Base-by-base conservation (phyloP, 495 filamentous ascomycete species). In the Annulohypoxylon stygium region DNA sequence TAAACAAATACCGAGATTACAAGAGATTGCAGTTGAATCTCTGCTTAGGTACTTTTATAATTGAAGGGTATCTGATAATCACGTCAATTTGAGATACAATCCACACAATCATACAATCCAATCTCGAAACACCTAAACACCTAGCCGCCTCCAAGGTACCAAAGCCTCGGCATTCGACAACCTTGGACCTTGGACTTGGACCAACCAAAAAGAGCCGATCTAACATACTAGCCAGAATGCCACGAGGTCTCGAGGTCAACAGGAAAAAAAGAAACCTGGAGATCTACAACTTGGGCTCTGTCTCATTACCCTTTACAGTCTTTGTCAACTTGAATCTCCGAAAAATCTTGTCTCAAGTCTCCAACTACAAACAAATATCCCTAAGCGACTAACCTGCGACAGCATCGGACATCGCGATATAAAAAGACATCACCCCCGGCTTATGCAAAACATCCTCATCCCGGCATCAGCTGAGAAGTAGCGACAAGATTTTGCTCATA, bases 391-490 rank as follows among this genome's bases (percentile, higher is more conserved):
- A 57, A 43, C 25, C 23, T 54, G 30, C 60, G 34, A 69, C 48
- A 64, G 60, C 57, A 68, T 54, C 23, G 10, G 43, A 45, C 23
- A 48, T 69, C 20, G 25, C 41, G 55, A 69, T 65, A 65, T 70
- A 37, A 47, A 68, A 53, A 54, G 25, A 30, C 26, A n/a, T 11
- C 33, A 20, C 53, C 53, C 48, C 55, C 30, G 41, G 41, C 50
- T 69, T 70, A 73, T 73, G 55, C 61, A 69, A 59, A 53, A 25
- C 5, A 33, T 61, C 54, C 16, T 26, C 41, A 61, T 61, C 61
- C 37, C 47, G 37, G 61, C 23, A 65, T 26, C 45, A 54, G 43
- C 36, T 61, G 47, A 61, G 53, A 37, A 37, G 33, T 20, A 37
- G 8, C 14, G 20, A 53, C 12, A 47, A 47, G 11, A 18, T 14